Conservation (phyloP, 164 flowering plant genomes). For the Paratinospora sagittata region DNA sequence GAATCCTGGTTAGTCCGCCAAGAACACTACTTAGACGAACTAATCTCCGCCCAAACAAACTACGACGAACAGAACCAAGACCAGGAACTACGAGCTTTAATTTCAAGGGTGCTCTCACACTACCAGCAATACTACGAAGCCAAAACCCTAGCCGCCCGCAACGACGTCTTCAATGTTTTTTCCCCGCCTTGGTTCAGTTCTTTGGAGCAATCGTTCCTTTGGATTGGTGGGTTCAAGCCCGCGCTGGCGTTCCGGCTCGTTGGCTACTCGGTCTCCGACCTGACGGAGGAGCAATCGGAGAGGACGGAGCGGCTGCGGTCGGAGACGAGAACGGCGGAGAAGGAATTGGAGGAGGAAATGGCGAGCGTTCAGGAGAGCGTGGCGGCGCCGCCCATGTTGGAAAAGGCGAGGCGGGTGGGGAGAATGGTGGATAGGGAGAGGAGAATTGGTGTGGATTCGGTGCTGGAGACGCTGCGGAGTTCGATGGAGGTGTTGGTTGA, state of each 20-base stretch:
- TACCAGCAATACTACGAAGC: conserved; percentile 46
- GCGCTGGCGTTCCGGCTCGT: conserved; percentile 27
- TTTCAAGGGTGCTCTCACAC: conserved; percentile 35
- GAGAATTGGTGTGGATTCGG: background rate
- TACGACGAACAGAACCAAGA: conserved; percentile 15
- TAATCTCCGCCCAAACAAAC: conserved; percentile 18
- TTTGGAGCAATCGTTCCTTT: conserved; percentile 40
- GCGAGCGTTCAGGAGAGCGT: conserved; percentile 53
- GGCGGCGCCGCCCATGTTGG: conserved; percentile 38
- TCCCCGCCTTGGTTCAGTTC: conserved; percentile 47
- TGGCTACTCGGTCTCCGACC: conserved; percentile 22
- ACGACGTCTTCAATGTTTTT: conserved; percentile 31
- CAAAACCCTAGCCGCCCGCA: conserved; percentile 25
- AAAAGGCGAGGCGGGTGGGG: conserved; percentile 19
- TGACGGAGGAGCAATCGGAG: conserved; percentile 34
- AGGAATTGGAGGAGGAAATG: conserved; percentile 27
- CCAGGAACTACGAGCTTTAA: conserved; percentile 21
- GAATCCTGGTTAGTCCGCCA: conserved; percentile 41
- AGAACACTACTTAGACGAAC: conserved; percentile 39
- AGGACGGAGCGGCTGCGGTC: conserved; percentile 18
- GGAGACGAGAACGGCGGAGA: conserved; percentile 36
- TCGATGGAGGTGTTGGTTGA: conserved; percentile 28
- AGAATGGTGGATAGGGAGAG: conserved; percentile 18
- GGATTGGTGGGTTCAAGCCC: conserved; percentile 67
- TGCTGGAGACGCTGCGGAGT: conserved; percentile 14